phyloP scores from a whole-genome alignment of 257 asterid species.

The Cruciata laevipes region DNA sequence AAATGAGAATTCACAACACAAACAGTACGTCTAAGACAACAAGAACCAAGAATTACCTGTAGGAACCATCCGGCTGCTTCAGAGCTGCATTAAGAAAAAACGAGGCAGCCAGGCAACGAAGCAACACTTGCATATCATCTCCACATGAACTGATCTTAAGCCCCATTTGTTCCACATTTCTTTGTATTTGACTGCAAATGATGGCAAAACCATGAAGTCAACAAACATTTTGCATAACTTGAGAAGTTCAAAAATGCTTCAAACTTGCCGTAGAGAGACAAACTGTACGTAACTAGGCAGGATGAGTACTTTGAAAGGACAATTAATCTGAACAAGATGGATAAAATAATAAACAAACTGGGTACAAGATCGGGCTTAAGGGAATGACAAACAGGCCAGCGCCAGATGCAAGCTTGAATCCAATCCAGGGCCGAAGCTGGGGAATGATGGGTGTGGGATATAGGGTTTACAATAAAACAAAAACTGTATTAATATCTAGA shows the following conservation, averaged over 20 bases:
- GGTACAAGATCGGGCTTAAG: background rate
- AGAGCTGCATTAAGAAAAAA: constrained; percentile 93
- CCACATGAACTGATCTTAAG: constrained; percentile 68
- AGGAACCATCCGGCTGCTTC: constrained; percentile 87
- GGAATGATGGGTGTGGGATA: background rate
- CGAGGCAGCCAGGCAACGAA: constrained; percentile 85
- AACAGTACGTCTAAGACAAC: background rate
- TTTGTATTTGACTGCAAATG: constrained; percentile 64
- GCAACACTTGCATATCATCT: constrained; percentile 64
- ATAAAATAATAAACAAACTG: background rate
- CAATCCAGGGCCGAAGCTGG: background rate
- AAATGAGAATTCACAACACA: background rate
- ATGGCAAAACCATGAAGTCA: constrained; percentile 13
- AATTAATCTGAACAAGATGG: background rate
- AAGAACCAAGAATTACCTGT: constrained; percentile 45
- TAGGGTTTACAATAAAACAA: too few species aligned
- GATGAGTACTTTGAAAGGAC: background rate
- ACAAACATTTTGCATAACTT: background rate
- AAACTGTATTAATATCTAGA: background rate
- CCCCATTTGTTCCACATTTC: constrained; percentile 78
- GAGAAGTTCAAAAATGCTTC: background rate
- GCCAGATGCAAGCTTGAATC: background rate
- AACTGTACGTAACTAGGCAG: background rate
- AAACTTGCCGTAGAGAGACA: background rate
- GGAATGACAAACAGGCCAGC: background rate